Evolutionary conservation across 805 yeast species (phyloP), one percentile per base, ranked within the genome.

Genomic region (Saccharomycopsis amapae): DNA sequence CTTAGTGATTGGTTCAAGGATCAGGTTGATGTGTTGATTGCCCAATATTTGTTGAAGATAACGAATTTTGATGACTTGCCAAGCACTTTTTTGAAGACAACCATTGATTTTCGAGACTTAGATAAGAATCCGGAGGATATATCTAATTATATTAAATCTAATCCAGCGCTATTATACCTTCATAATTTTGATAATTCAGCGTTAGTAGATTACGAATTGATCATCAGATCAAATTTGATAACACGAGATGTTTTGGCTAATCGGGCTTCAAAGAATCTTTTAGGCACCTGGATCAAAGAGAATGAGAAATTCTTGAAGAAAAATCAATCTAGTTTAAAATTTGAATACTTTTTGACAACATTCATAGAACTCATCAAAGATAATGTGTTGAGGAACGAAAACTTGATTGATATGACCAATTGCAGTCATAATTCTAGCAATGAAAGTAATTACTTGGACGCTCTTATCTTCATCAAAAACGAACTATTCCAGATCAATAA

Each of bases 261-360:
- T 4, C 43, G 28, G 15, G 22, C 20, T 10, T 28, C 13, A 4
- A 40, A 51, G 7, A 41, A 40, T 19, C 38, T 48, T n/a, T 37
- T 50, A 23, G 44, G 36, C 3, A 24, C 23, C 4, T 51, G 49
- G 45, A 36, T 49, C 22, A 48, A 42, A 37, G 54, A 51, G 25
- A 51, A 51, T 24, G 52, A 51, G n/a, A 48, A 45, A 23, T 45
- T 45, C 26, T 45, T 51, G 26, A 51, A 45, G 40, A 51, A 51
- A 24, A 42, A 36, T 5, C 46, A 51, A 31, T 45, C 50, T 7
- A 38, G 25, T 33, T 40, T 51, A 30, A 51, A 48, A 30, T 48
- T 51, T 33, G 52, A 51, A 32, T 39, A 25, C 17, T 34, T 23
- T 23, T 22, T 51, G 6, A 13, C 40, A 18, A 40, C 17, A 18